These are phyloP conservation scores for Eucalyptus shirleyi DNA, from an alignment of 345 rosid genomes.

Conservation along the genomic window DNA sequence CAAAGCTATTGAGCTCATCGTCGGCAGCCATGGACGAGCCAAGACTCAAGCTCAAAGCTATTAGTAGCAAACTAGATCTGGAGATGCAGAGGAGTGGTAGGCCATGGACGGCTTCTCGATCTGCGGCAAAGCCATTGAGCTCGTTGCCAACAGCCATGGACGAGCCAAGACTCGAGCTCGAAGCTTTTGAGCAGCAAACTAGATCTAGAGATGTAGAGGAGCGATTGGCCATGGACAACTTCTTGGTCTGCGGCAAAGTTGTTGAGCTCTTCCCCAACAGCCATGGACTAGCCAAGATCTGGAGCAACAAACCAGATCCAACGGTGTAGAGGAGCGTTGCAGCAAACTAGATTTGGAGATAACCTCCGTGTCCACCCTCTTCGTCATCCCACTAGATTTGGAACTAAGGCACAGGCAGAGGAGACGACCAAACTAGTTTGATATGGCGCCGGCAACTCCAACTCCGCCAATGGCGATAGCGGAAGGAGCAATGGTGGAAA, in stretches of 20 bases:
- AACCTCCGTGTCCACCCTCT: fast-evolving
- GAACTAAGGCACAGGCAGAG: no score
- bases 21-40: fast-evolving
- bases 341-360: fast-evolving
- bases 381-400: fast-evolving
- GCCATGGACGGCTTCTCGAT: no score
- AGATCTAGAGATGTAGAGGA: no score
- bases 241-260: fast-evolving
- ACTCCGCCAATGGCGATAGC: fast-evolving
- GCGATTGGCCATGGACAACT: fast-evolving
- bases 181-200: no score
- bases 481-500: no score
- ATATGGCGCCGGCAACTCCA: fast-evolving
- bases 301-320: fast-evolving
- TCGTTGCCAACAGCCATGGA: fast-evolving
- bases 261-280: fast-evolving
- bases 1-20: no score
- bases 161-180: no score
- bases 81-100: fast-evolving
- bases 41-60: fast-evolving
- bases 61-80: no score
- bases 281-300: fast-evolving
- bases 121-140: fast-evolving
- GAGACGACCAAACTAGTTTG: no score
- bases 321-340: fast-evolving